A percentile compares a stretch with the other conserved stretches of the same genome.
Evolutionary conservation across 75 land plant genomes (phyloP).

Genomic region (Adiantum capillusveneris): DNA sequence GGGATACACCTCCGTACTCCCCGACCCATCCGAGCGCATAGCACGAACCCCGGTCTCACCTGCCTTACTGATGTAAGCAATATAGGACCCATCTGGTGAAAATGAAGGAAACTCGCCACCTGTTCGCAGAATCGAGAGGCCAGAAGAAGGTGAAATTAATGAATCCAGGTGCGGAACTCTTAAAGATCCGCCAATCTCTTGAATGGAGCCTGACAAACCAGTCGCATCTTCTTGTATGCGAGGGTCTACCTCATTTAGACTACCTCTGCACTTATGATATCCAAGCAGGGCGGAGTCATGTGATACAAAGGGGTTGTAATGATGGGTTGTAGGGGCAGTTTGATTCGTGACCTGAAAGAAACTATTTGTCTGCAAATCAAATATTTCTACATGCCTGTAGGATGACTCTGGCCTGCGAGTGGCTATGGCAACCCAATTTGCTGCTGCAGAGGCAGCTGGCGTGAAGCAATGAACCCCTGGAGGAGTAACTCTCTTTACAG

Average conservation of each 20-base stretch:
- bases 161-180: constrained; percentile 34
- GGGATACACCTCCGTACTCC: constrained; percentile 11
- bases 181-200: no score
- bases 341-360: constrained; percentile 39
- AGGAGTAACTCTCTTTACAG: constrained; percentile 61
- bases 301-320: constrained; percentile 83
- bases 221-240: no score
- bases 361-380: constrained; percentile 25
- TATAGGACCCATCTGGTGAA: constrained; percentile 59
- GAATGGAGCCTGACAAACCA: no score
- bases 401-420: constrained; percentile 47
- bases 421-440: constrained; percentile 55
- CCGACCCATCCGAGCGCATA: constrained; percentile 58
- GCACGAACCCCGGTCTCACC: constrained; percentile 48
- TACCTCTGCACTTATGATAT: constrained; percentile 60
- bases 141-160: constrained; percentile 31
- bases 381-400: constrained; percentile 77
- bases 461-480: constrained; percentile 90
- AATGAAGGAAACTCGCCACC: constrained; percentile 72
- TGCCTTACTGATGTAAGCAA: constrained; percentile 46
- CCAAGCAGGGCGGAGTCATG: constrained; percentile 35
- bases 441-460: constrained; percentile 55
- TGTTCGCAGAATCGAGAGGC: constrained; percentile 43
- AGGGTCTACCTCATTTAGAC: neutral
- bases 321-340: constrained; percentile 26